phyloP scores from a whole-genome alignment of 148 eudicot species.

The Rhododendron vialii region DNA sequence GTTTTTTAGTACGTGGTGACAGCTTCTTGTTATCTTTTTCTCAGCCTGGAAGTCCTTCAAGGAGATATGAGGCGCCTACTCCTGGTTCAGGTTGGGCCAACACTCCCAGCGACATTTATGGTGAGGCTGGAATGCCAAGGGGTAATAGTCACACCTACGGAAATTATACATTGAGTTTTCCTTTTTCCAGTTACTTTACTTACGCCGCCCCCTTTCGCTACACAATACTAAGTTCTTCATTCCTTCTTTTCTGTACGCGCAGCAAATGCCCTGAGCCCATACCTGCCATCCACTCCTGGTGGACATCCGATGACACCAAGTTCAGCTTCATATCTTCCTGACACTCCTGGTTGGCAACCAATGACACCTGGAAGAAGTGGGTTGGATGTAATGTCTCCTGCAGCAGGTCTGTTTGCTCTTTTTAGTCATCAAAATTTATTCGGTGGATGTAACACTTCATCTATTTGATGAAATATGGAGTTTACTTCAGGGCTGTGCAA shows the following conservation, averaged over 20 bases:
- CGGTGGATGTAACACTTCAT: neutral
- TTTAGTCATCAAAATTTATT: neutral
- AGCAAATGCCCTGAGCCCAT: constrained; percentile 98
- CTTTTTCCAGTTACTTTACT: neutral
- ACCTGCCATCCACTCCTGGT: constrained; percentile 95
- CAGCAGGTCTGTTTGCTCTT: constrained; percentile 44
- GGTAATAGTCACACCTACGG: constrained; percentile 76
- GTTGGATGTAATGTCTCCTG: constrained; percentile 92
- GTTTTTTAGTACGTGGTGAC: constrained; percentile 6
- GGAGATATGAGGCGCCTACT: constrained; percentile 86
- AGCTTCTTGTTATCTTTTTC: constrained; percentile 3
- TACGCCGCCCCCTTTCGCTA: neutral
- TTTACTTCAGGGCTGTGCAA: neutral
- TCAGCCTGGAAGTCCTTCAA: constrained; percentile 87
- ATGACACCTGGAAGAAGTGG: constrained; percentile 98
- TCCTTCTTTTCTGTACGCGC: constrained; percentile 24
- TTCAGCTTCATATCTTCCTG: constrained; percentile 75
- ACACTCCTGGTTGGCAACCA: constrained; percentile 98
- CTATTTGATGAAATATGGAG: neutral
- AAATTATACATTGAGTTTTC: constrained; percentile 13
- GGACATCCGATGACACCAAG: constrained; percentile 90
- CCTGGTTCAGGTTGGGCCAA: constrained; percentile 87
- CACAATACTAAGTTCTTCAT: neutral
- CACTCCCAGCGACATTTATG: constrained; percentile 67
- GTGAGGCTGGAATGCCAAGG: constrained; percentile 85